A percentile compares a stretch with the other conserved stretches of the same genome.
phyloP scores from a whole-genome alignment of 345 rosid genomes.

The Acer saccharum region DNA sequence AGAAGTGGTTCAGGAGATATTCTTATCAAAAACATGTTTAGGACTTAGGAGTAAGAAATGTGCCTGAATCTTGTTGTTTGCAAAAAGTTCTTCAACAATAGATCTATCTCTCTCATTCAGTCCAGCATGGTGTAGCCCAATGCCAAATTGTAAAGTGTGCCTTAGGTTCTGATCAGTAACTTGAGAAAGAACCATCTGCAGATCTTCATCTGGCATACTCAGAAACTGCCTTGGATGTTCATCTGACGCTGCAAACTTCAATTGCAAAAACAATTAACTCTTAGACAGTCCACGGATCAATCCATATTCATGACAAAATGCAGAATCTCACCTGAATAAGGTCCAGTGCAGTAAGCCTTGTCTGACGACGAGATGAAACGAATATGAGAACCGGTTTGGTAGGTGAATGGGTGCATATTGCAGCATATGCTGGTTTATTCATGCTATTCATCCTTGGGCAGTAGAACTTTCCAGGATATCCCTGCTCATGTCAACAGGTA shows the following conservation, averaged over 20 bases:
- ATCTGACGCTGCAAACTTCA: slow-evolving; percentile 92
- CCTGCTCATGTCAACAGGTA: slow-evolving; percentile 47
- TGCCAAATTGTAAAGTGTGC: slow-evolving; percentile 95
- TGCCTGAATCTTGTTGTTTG: slow-evolving; percentile 97
- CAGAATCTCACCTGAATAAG: slow-evolving; percentile 76
- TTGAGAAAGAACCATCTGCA: slow-evolving; percentile 96
- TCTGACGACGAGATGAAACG: slow-evolving; percentile 98
- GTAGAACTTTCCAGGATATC: slow-evolving; percentile 94
- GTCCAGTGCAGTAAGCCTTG: slow-evolving; percentile 97
- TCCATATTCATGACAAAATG: slow-evolving; percentile 16
- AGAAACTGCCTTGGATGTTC: slow-evolving; percentile 93
- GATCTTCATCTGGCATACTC: slow-evolving; percentile 77
- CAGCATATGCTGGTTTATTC: slow-evolving; percentile 99
- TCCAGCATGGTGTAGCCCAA: slow-evolving; percentile 98
- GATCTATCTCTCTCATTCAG: slow-evolving; percentile 94
- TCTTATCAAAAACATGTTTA: slow-evolving; percentile 10
- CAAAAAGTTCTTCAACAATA: slow-evolving; percentile 90
- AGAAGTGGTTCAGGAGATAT: slow-evolving; percentile 12
- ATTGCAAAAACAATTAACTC: slow-evolving; percentile 17
- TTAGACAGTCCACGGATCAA: slow-evolving; percentile 12
- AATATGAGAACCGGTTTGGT: slow-evolving; percentile 95
- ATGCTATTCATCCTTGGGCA: slow-evolving; percentile 97
- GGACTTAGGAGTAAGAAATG: slow-evolving; percentile 23
- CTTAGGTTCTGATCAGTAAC: slow-evolving; percentile 91
- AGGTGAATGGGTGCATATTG: slow-evolving; percentile 96